Percentiles rank a stretch among this genome's conserved stretches.
These are phyloP conservation scores for Linnemannia zychae DNA, from an alignment of 192 early-diverging fungal species.

Conservation along the genomic window DNA sequence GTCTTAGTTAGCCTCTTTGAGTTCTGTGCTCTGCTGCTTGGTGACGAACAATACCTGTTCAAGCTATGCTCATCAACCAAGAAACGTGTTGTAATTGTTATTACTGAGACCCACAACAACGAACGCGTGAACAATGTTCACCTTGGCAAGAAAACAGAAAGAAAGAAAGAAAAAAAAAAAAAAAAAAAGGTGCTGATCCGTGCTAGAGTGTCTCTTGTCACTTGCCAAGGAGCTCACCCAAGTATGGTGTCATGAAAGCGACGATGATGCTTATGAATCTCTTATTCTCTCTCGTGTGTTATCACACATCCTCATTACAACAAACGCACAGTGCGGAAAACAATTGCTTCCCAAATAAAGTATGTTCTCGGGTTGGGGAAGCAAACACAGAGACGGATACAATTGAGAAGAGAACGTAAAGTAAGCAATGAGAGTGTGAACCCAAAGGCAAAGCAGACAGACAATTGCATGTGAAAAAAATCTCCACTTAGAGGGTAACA, in stretches of 20 bases:
- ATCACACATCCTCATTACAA: not conserved
- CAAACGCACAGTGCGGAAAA: not conserved
- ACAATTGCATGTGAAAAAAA: constrained; percentile 42
- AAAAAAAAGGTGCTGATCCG: not conserved
- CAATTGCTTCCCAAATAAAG: constrained; percentile 34
- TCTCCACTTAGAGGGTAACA: constrained; percentile 4
- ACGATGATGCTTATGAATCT: constrained; percentile 2
- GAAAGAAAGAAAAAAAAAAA: not conserved
- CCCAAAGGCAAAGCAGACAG: constrained; percentile 1
- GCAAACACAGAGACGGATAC: not conserved
- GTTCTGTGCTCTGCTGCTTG: not conserved
- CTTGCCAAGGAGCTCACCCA: not conserved
- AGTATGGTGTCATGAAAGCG: not conserved
- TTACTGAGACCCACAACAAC: too few species aligned
- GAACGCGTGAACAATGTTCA: not conserved
- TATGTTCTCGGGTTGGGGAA: not conserved
- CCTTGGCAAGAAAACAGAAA: not conserved
- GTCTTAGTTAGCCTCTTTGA: not conserved
- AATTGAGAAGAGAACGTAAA: not conserved
- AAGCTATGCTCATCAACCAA: not conserved
- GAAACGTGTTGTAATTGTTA: too few species aligned
- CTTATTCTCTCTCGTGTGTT: not conserved
- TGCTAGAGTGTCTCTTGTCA: not conserved
- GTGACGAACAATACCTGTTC: not conserved
- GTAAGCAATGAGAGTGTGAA: too few species aligned